Percentiles rank a stretch among this genome's conserved stretches.
These are phyloP conservation scores for Tricholoma furcatifolium DNA, from an alignment of 768 basidiomycete genomes.

Conservation along the genomic window DNA sequence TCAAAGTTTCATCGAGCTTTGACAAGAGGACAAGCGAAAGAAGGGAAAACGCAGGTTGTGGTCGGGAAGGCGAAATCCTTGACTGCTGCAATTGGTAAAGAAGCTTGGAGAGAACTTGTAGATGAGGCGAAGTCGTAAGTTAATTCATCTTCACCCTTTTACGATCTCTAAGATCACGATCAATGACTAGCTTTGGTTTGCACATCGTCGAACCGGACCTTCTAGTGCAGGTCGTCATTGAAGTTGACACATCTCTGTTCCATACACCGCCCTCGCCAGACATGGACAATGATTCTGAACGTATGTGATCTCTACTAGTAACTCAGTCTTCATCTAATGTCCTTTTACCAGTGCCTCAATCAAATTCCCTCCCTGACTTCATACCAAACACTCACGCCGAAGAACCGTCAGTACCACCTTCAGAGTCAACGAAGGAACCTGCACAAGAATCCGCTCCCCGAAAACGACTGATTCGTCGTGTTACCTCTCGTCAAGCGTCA, in stretches of 20 bases:
- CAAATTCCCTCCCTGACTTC: slow-evolving; percentile 43
- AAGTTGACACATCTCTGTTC: slow-evolving; percentile 32
- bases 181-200: slow-evolving; percentile 38
- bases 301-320: slow-evolving; percentile 1
- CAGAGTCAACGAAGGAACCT: slow-evolving; percentile 16
- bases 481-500: slow-evolving; percentile 39
- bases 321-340: neutral
- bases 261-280: slow-evolving; percentile 12
- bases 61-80: slow-evolving; percentile 51
- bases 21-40: slow-evolving; percentile 50
- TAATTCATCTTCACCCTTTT: neutral
- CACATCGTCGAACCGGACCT: slow-evolving; percentile 43
- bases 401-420: slow-evolving; percentile 44
- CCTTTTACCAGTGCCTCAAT: slow-evolving; percentile 13
- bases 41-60: slow-evolving; percentile 47
- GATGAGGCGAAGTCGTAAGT: slow-evolving; percentile 51
- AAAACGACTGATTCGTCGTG: slow-evolving; percentile 34
- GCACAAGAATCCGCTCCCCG: slow-evolving; percentile 10
- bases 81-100: slow-evolving; percentile 47
- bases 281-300: slow-evolving; percentile 13
- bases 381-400: slow-evolving; percentile 53
- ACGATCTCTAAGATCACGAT: neutral
- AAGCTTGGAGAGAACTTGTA: slow-evolving; percentile 53
- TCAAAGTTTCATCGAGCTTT: slow-evolving; percentile 52
- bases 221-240: slow-evolving; percentile 51